Evolutionary conservation across 2,329 filamentous ascomycete species (phyloP).

Genomic region (Phyllosticta citribraziliensis): DNA sequence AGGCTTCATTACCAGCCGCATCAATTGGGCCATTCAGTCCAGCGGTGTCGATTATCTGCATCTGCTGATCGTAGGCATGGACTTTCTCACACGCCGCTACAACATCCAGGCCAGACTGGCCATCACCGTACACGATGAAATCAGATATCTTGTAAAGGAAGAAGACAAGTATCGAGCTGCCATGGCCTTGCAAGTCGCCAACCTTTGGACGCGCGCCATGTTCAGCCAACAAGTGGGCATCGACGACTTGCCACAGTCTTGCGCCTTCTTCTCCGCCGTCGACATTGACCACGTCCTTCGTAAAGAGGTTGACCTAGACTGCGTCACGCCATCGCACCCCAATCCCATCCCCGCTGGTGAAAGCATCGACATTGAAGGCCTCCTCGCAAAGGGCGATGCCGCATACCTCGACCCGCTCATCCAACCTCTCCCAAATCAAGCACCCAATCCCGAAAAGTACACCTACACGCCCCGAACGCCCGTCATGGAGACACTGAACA

Average conservation of each 20-base stretch:
- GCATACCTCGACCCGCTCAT: conserved; percentile 61
- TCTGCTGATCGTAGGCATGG: conserved; percentile 86
- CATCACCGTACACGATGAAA: conserved; percentile 96
- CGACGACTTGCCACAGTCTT: conserved; percentile 83
- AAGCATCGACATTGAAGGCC: conserved; percentile 68
- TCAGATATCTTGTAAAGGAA: conserved; percentile 80
- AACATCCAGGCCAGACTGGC: conserved; percentile 76
- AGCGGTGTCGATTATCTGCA: conserved; percentile 96
- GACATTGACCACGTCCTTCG: conserved; percentile 93
- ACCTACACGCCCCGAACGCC: conserved; percentile 61
- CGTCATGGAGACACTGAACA: conserved; percentile 52
- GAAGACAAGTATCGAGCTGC: conserved; percentile 81
- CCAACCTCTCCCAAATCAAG: conserved; percentile 39
- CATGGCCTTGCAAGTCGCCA: conserved; percentile 87
- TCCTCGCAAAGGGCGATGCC: conserved; percentile 61
- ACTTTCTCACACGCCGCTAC: conserved; percentile 78
- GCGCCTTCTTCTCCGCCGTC: conserved; percentile 90
- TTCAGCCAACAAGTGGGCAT: conserved; percentile 96
- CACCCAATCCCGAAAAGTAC: conserved; percentile 52
- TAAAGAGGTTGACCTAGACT: conserved; percentile 98
- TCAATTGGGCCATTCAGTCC: conserved; percentile 99
- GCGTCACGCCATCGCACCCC: conserved; percentile 79
- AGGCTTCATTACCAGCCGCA: conserved; percentile 87
- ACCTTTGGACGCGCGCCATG: conserved; percentile 95
- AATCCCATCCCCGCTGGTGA: conserved; percentile 74